Conservation (phyloP, 768 basidiomycete genomes). For the Tremella fuciformis region DNA sequence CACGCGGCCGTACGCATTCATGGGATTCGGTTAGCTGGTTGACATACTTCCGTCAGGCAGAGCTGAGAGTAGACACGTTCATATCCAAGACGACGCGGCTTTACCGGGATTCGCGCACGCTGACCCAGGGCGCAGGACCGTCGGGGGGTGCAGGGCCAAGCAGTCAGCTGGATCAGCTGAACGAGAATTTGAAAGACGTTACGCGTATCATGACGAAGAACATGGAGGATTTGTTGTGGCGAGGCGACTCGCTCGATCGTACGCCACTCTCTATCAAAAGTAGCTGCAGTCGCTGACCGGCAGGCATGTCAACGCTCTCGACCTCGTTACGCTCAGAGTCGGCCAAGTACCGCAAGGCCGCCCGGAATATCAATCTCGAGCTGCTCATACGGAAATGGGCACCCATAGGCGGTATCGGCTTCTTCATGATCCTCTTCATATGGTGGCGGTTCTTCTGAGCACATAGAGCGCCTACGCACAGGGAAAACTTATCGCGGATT, state of each 20-base stretch:
- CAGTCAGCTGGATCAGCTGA: slow-evolving; percentile 76
- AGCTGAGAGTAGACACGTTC: slow-evolving; percentile 74
- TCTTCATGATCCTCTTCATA: slow-evolving; percentile 66
- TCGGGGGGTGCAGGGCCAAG: slow-evolving; percentile 34
- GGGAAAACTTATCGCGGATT: not conserved
- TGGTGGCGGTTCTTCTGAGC: slow-evolving; percentile 56
- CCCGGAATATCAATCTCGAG: slow-evolving; percentile 87
- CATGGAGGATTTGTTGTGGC: slow-evolving; percentile 98
- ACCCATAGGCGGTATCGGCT: slow-evolving; percentile 74
- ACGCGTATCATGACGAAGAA: slow-evolving; percentile 99
- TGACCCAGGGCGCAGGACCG: slow-evolving; percentile 50
- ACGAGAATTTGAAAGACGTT: slow-evolving; percentile 95
- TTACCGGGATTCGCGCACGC: slow-evolving; percentile 86
- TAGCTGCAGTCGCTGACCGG: not conserved
- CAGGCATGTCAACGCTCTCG: slow-evolving; percentile 96
- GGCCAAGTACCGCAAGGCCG: slow-evolving; percentile 94
- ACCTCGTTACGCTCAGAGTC: slow-evolving; percentile 92
- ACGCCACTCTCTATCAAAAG: not conserved
- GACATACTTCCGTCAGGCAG: not conserved
- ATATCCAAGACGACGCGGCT: slow-evolving; percentile 96
- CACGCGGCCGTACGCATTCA: slow-evolving; percentile 96
- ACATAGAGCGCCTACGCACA: too few relatives aligned
- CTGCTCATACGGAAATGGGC: slow-evolving; percentile 95
- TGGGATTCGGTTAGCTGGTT: slow-evolving; percentile 81
- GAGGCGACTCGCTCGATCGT: slow-evolving; percentile 96